Base-by-base conservation (phyloP, 1,284 basidiomycete species). In the Leccinum fuscescens region DNA sequence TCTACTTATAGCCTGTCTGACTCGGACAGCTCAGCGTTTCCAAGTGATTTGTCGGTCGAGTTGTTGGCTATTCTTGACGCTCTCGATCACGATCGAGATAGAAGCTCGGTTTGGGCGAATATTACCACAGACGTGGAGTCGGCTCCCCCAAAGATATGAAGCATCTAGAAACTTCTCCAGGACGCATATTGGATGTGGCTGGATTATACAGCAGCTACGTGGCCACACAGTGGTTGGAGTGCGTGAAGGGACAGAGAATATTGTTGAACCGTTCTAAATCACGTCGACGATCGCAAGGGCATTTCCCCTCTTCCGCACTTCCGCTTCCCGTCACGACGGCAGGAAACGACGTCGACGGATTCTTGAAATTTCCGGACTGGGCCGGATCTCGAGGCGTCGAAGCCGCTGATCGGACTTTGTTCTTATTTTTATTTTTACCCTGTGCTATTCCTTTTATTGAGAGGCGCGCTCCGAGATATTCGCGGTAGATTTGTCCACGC, bases 41-140 rank as follows among this genome's bases (percentile, higher is more conserved):
- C 4, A 6, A 20, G 17, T 44, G 42, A 44, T 44, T 44, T 2
- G 29, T 42, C 17, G 37, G 24, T 5, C 33, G 11, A 54, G 51
- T 58, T 67, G 39, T 65, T 56, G 12, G 22, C 27, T 46, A 50
- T 63, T 67, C 51, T 65, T 54, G 14, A 11, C 24, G 7, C 24
- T 37, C 54, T 61, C 58, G 66, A 69, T 70, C 66, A 56, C 48
- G 67, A 69, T 67, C 68, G 65, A 59, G 67, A 52, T 29, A 56
- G 55, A 58, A 53, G 68, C 62, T 53, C 56, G 42, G 39, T 58
- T 31, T 24, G 44, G 42, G 17, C 53, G 48, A 55, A 65, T 55
- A 64, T 66, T 37, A 48, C 53, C 15, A 29, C 29, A 64, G 37
- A 15, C 7, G 31, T 55, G 50, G 17, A 29, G 15, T 51, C 20